Evolutionary conservation across 352 stramenopile species (phyloP), one percentile per base, ranked within the genome.

Genomic region (Globisporangium camurandrum): DNA sequence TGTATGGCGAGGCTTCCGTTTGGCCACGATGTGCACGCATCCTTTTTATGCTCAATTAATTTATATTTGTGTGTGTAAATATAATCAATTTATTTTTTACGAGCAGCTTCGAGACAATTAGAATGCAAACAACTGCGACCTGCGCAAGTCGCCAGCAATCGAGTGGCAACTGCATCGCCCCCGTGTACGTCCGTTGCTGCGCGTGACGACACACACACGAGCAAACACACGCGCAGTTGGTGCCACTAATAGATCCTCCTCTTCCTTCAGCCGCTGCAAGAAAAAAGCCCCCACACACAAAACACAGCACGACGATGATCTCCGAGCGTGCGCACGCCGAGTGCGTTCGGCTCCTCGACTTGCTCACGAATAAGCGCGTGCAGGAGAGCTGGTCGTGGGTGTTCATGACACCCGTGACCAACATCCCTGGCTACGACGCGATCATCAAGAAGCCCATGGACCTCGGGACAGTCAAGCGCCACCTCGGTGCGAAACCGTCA

Each of bases 321-420:
- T 85, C 76, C 41, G 69, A 82, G 64, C 54, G 64, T 37, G 70
- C 76, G 31, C 75, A 91, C 54, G 75, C 71, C 55, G 77, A 91
- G 69, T 91, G 76, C 58, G 64, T 86, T 75, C 76, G 77, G 62
- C 66, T 91, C 42, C 69, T 91, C 51, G 75, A 88, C 36, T 60
- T 88, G 51, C 67, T 91, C 51, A 88, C 67, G 22, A 91, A 91
- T 55, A 71, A 81, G 54, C 75, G 75, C 40, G 75, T 91, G 37
- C 80, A 91, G 62, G 75, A 91, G 59, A 91, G 71, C 64, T 91
- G 80, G 80, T 91, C 80, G 2, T 91, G 80, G 80, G 75, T 88
- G 24, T 93, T 93, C 58, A 88, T 93, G 78, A 68, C 61, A 51
- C 79, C 78, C 23, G 79, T 90, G 53, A 56, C 61, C 17, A 59